Percentiles rank a stretch among this genome's conserved stretches.
Evolutionary conservation across 129 eudicot genomes (phyloP).

Genomic region (Flaveria robusta): DNA sequence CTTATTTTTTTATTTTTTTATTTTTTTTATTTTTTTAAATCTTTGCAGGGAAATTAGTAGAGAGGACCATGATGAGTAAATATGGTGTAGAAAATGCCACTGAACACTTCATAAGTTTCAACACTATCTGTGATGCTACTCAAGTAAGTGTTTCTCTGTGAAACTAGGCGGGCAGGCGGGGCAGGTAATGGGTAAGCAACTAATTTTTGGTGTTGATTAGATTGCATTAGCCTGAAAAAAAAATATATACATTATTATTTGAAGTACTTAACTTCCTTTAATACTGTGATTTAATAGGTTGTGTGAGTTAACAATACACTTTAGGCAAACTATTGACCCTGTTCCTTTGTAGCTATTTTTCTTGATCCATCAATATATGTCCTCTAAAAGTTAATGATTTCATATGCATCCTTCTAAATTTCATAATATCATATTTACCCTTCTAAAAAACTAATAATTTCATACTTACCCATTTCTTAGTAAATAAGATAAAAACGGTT

Average conservation of each 20-base stretch:
- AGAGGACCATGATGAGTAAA: conserved; percentile 89
- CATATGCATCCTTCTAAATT: not conserved
- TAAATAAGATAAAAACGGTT: too few relatives aligned
- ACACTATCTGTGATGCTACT: conserved; percentile 95
- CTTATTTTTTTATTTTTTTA: not conserved
- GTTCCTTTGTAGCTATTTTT: not conserved
- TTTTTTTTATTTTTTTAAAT: too few relatives aligned
- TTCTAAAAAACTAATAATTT: too few relatives aligned
- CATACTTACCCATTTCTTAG: not conserved
- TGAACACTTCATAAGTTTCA: conserved; percentile 81
- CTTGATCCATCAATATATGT: too few relatives aligned
- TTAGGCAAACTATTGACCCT: not conserved
- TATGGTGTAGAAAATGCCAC: conserved; percentile 73
- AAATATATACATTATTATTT: not conserved
- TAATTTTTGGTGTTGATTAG: not conserved
- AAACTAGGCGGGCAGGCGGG: not conserved
- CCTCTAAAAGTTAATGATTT: not conserved
- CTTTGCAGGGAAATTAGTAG: conserved; percentile 69
- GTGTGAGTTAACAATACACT: not conserved
- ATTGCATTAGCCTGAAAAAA: not conserved
- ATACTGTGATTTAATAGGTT: not conserved
- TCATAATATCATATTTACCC: too few relatives aligned
- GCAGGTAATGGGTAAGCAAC: not conserved
- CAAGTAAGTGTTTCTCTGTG: conserved; percentile 49
- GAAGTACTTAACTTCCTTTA: not conserved